These are phyloP conservation scores for Blastobotrys capitulatus DNA, from an alignment of 1,139 yeast genomes.

Conservation along the genomic window DNA sequence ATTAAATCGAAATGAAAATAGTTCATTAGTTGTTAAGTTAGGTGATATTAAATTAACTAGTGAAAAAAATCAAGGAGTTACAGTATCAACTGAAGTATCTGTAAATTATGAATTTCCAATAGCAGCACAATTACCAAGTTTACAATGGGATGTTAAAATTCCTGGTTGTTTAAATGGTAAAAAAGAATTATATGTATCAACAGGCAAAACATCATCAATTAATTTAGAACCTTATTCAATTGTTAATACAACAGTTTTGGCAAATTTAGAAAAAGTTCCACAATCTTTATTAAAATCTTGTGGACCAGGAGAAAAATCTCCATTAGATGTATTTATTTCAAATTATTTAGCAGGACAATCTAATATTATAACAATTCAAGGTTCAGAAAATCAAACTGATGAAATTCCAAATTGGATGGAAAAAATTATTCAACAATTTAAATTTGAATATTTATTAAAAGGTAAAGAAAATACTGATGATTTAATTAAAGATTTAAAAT, in stretches of 20 bases:
- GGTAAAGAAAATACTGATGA: slow-evolving; percentile 21
- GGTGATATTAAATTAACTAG: slow-evolving; percentile 5
- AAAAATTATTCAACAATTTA: slow-evolving; percentile 13
- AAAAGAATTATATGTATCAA: slow-evolving; percentile 16
- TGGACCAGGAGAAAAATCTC: slow-evolving; percentile 18
- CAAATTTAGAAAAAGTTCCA: slow-evolving; percentile 18
- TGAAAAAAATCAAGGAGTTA: slow-evolving; percentile 11
- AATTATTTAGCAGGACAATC: slow-evolving; percentile 21
- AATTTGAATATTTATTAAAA: slow-evolving; percentile 15
- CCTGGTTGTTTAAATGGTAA: slow-evolving; percentile 22
- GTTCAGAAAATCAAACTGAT: slow-evolving; percentile 15
- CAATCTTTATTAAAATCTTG: slow-evolving; percentile 18
- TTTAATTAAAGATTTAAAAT: slow-evolving; percentile 21
- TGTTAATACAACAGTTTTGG: slow-evolving; percentile 16
- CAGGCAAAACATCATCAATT: slow-evolving; percentile 19
- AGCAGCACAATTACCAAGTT: slow-evolving; percentile 18
- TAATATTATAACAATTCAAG: slow-evolving; percentile 17
- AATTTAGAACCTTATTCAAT: slow-evolving; percentile 17
- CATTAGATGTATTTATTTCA: slow-evolving; percentile 21
- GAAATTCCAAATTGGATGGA: slow-evolving; percentile 22
- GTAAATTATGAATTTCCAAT: slow-evolving; percentile 17
- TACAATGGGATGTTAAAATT: slow-evolving; percentile 23
- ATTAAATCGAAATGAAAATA: slow-evolving; percentile 14
- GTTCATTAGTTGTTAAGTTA: slow-evolving; percentile 5
- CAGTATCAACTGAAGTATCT: slow-evolving; percentile 16